Evolutionary conservation across 257 asterid genomes (phyloP), one percentile per base, ranked within the genome.

Genomic region (Craterostigma plantagineum): DNA sequence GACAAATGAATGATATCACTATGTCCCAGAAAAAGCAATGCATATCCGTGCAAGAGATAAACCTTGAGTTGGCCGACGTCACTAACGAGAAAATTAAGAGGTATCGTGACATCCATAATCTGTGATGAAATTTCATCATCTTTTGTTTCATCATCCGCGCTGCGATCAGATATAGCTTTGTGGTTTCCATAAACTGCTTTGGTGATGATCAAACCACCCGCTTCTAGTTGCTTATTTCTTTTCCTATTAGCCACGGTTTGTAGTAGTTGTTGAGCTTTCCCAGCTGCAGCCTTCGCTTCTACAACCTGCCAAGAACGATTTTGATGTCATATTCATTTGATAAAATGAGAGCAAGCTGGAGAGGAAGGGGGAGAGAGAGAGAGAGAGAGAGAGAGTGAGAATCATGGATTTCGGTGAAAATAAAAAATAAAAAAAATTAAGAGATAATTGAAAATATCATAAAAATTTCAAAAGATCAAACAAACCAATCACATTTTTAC

Each of bases 21-120:
- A 23, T 23, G 2, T 2, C 2, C 6, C 2, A 23, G 2, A 23
- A 23, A 2, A 23, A 23, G 30, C 2, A 23, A 23, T 23, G 6
- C 30, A n/a, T n/a, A n/a, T 23, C 30, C 30, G 30, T 23, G 30
- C 4, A 23, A 23, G 55, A 49, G 53, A 62, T 72, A 35, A 48
- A 87, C 99, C 99, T 90, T 90, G 55, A 83, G 91, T 53, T 73
- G 68, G 56, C 94, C 92, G 10, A 87, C 59, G 30, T 84, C 92
- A 14, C 59, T 76, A 49, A 90, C 82, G 23, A 90, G 82, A 64
- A 90, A 90, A 63, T 79, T 90, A 18, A 90, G 69, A 34, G 99
- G 94, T 53, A 77, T 17, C 49, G 93, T 71, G 51, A 90, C 94
- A 57, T 90, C 95, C 1, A 77, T 36, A 59, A 75, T 62, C 61